Evolutionary conservation across 2,329 filamentous ascomycete species (phyloP).

Genomic region (Curvularia lunata): DNA sequence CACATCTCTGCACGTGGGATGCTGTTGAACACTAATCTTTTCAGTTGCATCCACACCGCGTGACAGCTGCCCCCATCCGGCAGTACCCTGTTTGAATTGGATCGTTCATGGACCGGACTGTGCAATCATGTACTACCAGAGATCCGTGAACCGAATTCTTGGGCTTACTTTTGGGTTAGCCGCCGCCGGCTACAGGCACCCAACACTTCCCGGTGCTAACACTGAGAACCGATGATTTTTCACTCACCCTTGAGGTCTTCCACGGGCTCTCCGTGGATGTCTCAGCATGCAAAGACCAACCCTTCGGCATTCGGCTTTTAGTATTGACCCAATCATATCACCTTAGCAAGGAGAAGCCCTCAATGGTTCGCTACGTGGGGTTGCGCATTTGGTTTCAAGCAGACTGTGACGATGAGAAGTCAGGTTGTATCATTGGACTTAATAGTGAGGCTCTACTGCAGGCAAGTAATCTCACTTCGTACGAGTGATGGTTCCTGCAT

Average conservation of each 20-base stretch:
- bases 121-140: not conserved
- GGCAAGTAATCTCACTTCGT: not conserved
- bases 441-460: not conserved
- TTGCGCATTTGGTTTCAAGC: not conserved
- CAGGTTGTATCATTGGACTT: not conserved
- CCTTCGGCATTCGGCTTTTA: not conserved
- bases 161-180: not conserved
- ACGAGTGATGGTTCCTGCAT: not conserved
- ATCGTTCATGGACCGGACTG: not conserved
- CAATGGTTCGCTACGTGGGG: not conserved
- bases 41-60: not conserved
- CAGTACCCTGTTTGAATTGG: not conserved
- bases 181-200: not conserved
- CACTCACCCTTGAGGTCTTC: not conserved
- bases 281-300: too few species aligned
- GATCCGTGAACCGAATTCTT: not conserved
- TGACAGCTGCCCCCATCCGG: not conserved
- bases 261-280: not conserved
- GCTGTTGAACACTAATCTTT: not conserved
- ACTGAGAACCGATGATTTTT: not conserved
- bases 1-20: not conserved
- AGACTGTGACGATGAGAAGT: not conserved
- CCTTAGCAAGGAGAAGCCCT: not conserved
- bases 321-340: not conserved
- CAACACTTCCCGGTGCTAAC: not conserved